These are phyloP conservation scores for Aspergillus intermedius DNA, from an alignment of 2,329 filamentous ascomycete species.

Conservation along the genomic window DNA sequence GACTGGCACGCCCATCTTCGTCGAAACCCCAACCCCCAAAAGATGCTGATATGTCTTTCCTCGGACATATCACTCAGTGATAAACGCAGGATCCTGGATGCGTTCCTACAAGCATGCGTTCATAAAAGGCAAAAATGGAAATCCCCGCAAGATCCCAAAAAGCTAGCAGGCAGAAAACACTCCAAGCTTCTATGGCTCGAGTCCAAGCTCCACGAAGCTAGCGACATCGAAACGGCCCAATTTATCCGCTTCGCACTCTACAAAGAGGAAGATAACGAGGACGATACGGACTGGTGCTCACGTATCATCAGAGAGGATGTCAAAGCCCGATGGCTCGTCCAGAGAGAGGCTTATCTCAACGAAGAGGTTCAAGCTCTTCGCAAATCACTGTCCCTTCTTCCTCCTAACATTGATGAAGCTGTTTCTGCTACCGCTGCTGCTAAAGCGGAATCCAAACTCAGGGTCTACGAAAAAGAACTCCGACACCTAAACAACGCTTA, in stretches of 20 bases:
- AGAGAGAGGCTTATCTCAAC: neutral
- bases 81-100: neutral
- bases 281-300: neutral
- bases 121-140: too few relatives aligned
- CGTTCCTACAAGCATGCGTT: too few relatives aligned
- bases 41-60: neutral
- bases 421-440: neutral
- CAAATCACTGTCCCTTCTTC: neutral
- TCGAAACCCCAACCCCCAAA: slow-evolving; percentile 1
- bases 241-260: neutral
- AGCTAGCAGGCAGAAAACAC: neutral
- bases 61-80: neutral
- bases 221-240: neutral
- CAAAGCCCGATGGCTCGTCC: neutral
- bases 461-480: neutral
- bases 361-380: neutral
- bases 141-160: too few relatives aligned
- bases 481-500: neutral
- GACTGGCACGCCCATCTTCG: slow-evolving; percentile 2
- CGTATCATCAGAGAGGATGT: neutral
- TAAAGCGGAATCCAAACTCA: neutral
- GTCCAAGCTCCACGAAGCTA: neutral
- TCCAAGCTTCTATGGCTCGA: neutral
- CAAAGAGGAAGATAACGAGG: too few relatives aligned
- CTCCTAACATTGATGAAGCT: neutral